A percentile compares a stretch with the other conserved stretches of the same genome.
These are phyloP conservation scores for Agrostemma githago DNA, from an alignment of 148 eudicot genomes.

Conservation along the genomic window DNA sequence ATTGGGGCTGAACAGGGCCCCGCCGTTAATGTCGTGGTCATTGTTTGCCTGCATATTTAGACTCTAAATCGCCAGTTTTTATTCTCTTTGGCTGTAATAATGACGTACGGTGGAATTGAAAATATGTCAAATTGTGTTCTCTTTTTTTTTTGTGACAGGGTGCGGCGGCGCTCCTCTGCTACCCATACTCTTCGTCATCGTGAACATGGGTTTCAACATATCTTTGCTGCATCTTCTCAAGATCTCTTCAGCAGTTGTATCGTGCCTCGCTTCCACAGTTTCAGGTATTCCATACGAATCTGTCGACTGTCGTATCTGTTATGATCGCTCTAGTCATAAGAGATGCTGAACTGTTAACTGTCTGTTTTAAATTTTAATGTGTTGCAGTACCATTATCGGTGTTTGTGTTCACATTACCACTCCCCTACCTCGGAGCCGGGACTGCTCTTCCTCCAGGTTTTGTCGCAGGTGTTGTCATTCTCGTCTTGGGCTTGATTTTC, in stretches of 20 bases:
- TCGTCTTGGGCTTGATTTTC: constrained; percentile 63
- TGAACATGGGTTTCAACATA: constrained; percentile 89
- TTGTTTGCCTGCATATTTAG: neutral
- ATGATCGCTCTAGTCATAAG: neutral
- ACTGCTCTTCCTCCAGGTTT: constrained; percentile 85
- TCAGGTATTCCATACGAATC: constrained; percentile 48
- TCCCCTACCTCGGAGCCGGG: constrained; percentile 82
- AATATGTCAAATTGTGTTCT: constrained; percentile 14
- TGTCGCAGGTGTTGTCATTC: constrained; percentile 60
- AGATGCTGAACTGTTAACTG: neutral
- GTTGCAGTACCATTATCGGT: constrained; percentile 76
- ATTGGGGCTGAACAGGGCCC: no score
- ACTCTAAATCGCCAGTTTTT: neutral
- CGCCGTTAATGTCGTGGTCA: no score
- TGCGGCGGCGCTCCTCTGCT: constrained; percentile 90
- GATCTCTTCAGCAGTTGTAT: constrained; percentile 89
- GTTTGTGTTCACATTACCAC: constrained; percentile 74
- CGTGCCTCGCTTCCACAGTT: constrained; percentile 86
- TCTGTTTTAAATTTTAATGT: neutral
- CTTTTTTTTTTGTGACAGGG: constrained; percentile 43
- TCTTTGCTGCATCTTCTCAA: constrained; percentile 83
- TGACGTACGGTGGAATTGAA: neutral
- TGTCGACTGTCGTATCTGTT: neutral
- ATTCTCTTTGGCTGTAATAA: neutral
- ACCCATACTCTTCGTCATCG: constrained; percentile 76